A percentile compares a stretch with the other conserved stretches of the same genome.
phyloP scores from a whole-genome alignment of 1,284 basidiomycete genomes.

The Taiwanofungus camphoratus region DNA sequence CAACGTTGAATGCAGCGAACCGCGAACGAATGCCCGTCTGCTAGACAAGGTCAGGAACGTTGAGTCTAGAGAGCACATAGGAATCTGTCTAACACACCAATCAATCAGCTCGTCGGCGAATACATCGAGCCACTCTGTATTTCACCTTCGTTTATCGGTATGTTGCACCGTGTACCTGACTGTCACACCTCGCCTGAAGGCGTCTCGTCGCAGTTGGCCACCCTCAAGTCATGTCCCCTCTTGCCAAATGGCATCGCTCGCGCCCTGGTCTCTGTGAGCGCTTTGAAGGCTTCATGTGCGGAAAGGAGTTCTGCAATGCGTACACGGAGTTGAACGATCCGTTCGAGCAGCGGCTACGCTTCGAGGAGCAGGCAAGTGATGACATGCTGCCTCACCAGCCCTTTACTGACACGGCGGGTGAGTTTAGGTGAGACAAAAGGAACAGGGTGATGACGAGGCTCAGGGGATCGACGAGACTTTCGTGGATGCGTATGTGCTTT shows the following conservation, averaged over 20 bases:
- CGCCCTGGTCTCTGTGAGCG: conserved; percentile 95
- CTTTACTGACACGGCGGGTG: conserved; percentile 6
- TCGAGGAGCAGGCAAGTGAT: conserved; percentile 79
- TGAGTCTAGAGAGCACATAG: background rate
- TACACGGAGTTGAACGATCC: conserved; percentile 99
- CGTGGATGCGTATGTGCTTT: conserved; percentile 66
- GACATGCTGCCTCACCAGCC: background rate
- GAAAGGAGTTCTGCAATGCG: conserved; percentile 97
- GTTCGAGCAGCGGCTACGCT: conserved; percentile 92
- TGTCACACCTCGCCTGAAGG: conserved; percentile 4
- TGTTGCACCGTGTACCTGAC: conserved; percentile 15
- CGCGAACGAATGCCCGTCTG: conserved; percentile 91
- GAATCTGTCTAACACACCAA: conserved; percentile 5
- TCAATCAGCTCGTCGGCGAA: conserved; percentile 83
- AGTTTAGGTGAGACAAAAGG: conserved; percentile 79
- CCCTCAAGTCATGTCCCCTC: conserved; percentile 98
- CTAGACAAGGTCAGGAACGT: conserved; percentile 79
- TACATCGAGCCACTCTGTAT: conserved; percentile 97
- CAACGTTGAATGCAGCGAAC: conserved; percentile 96
- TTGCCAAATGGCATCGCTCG: conserved; percentile 94
- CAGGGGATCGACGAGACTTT: conserved; percentile 96
- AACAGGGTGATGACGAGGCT: conserved; percentile 95
- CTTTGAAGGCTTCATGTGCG: conserved; percentile 98
- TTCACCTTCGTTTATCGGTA: conserved; percentile 93
- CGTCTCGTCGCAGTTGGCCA: conserved; percentile 69